Evolutionary conservation across 139 green algal genomes (phyloP), one percentile per base, ranked within the genome.

Genomic region (Closterium sp.): DNA sequence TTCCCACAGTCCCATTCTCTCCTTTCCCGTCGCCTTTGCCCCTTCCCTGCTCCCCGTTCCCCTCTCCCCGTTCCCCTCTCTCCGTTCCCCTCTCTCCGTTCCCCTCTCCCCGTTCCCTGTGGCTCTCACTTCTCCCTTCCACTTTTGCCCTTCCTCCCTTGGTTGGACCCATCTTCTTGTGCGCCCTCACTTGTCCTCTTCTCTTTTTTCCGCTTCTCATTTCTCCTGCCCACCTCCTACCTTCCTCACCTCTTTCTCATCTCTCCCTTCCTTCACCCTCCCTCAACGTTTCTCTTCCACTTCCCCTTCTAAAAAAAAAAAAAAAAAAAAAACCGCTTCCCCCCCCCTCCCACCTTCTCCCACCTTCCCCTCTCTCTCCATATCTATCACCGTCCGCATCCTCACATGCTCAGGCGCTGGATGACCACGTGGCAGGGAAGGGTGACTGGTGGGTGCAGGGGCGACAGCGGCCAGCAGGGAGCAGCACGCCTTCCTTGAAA

Each of bases 361-460:
- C 55, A 76, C 25, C 55, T 19, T 19, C 55, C 23, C 9, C 55
- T 19, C 55, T 76, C 9, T 76, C 9, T 10, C 38, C 38, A 9
- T 66, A 1, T 66, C 38, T 9, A 9, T 66, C 4, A 8, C 38
- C 38, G 4, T 66, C 38, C 38, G 9, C 38, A 66, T 9, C 38
- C 55, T 19, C 55, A 76, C 10, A 19, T 16, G 21, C 21, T 21
- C n/a, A 38, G 91, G 96, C 28, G 33, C 97, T 33, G n/a, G n/a
- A n/a, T n/a, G n/a, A n/a, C n/a, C n/a, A n/a, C n/a, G n/a, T n/a
- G n/a, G n/a, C n/a, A n/a, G n/a, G n/a, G n/a, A n/a, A n/a, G n/a
- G n/a, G 94, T 5, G 94, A 97, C 6, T 89, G 89, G 34, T 99
- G 97, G 97, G 94, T 94, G 10, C 93, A 91, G 1, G 90, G n/a